Evolutionary conservation across 2,329 filamentous ascomycete genomes (phyloP).

Genomic region (Apiospora marii): DNA sequence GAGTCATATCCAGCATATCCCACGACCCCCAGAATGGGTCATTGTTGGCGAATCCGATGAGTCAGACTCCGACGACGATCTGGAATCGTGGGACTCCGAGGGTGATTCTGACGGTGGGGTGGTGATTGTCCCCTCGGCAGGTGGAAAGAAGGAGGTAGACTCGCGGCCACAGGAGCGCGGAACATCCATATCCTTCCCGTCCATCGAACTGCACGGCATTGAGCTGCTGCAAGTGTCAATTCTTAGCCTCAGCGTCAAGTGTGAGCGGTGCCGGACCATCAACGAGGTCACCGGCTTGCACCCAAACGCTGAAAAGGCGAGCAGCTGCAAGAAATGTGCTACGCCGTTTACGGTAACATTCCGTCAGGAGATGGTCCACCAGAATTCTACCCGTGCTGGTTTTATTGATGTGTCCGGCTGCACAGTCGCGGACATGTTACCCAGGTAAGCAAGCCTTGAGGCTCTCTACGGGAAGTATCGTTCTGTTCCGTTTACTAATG

Average conservation of each 20-base stretch:
- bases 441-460: conserved; percentile 56
- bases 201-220: conserved; percentile 77
- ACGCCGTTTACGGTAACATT: conserved; percentile 61
- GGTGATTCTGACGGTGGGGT: conserved; percentile 51
- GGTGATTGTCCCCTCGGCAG: conserved; percentile 42
- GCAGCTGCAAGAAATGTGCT: conserved; percentile 67
- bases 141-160: conserved; percentile 42
- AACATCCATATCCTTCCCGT: conserved; percentile 81
- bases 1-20: conserved; percentile 74
- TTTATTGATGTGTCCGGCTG: conserved; percentile 81
- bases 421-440: conserved; percentile 77
- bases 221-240: conserved; percentile 75
- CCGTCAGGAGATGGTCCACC: conserved; percentile 75
- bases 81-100: conserved; percentile 55
- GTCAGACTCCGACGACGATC: conserved; percentile 46
- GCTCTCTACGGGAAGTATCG: too few species aligned
- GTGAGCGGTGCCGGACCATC: conserved; percentile 77
- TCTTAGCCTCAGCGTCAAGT: conserved; percentile 77
- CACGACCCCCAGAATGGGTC: conserved; percentile 80
- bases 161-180: conserved; percentile 66
- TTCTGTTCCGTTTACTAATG: conserved; percentile 18
- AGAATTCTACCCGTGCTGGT: conserved; percentile 76
- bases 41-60: conserved; percentile 55
- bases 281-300: conserved; percentile 75
- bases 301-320: conserved; percentile 58